phyloP scores from a whole-genome alignment of 2,329 filamentous ascomycete species.

The Pseudocercospora cruenta region DNA sequence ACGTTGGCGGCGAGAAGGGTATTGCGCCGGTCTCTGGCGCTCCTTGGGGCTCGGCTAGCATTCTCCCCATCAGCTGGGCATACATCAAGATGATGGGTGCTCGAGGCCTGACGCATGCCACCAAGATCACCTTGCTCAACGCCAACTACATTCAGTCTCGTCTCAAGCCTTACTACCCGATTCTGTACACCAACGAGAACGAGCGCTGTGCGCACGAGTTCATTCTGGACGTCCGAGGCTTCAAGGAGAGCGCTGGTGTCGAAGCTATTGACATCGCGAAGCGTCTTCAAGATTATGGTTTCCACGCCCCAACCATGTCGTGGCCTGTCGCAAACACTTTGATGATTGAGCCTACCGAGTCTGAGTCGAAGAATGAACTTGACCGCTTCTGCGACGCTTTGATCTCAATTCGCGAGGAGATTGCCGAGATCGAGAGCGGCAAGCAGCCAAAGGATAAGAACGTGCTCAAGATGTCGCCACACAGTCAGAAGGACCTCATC shows the following conservation, averaged over 20 bases:
- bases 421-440: conserved; percentile 79
- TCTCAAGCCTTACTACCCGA: conserved; percentile 81
- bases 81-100: conserved; percentile 94
- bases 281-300: conserved; percentile 94
- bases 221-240: conserved; percentile 85
- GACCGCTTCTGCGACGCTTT: conserved; percentile 92
- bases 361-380: conserved; percentile 86
- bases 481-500: conserved; percentile 81
- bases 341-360: conserved; percentile 98
- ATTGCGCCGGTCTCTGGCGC: conserved; percentile 79
- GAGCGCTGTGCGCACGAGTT: conserved; percentile 95
- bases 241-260: conserved; percentile 79
- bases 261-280: conserved; percentile 96
- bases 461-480: conserved; percentile 85
- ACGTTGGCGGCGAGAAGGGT: conserved; percentile 56
- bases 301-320: conserved; percentile 96
- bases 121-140: conserved; percentile 90
- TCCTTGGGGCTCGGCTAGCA: conserved; percentile 84
- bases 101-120: conserved; percentile 81
- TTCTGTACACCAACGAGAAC: conserved; percentile 89
- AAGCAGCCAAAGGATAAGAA: conserved; percentile 74
- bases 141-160: conserved; percentile 95
- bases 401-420: conserved; percentile 83
- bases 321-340: conserved; percentile 94
- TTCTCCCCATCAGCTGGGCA: conserved; percentile 90